These are phyloP conservation scores for Sarocladium brachiariae DNA, from an alignment of 2,329 filamentous ascomycete species.

Conservation along the genomic window DNA sequence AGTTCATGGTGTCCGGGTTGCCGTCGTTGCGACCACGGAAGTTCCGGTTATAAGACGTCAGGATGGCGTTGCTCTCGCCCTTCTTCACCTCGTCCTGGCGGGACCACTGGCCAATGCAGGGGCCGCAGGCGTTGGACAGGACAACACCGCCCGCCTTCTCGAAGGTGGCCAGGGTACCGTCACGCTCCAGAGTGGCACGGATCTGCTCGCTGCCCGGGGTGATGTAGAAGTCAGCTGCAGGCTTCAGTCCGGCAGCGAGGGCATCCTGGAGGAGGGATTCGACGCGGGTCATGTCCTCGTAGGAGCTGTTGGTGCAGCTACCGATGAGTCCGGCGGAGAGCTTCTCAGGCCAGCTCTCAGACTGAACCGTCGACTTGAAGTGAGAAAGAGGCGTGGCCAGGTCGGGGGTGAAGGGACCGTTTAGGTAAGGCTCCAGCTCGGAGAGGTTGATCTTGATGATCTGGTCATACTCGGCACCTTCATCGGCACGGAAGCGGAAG, in stretches of 20 bases:
- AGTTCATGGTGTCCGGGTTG: conserved; percentile 97
- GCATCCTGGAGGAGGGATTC: conserved; percentile 92
- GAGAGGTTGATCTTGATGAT: conserved; percentile 87
- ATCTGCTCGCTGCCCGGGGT: conserved; percentile 97
- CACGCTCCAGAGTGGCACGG: conserved; percentile 83
- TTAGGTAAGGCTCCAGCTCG: conserved; percentile 88
- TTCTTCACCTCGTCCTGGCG: conserved; percentile 79
- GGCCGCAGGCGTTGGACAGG: conserved; percentile 90
- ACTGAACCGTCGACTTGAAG: conserved; percentile 77
- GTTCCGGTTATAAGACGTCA: conserved; percentile 97
- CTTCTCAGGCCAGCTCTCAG: conserved; percentile 83
- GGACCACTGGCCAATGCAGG: conserved; percentile 93
- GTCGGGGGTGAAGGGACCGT: conserved; percentile 94
- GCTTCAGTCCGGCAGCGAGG: conserved; percentile 78
- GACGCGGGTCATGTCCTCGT: conserved; percentile 95
- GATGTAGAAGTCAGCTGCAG: conserved; percentile 88
- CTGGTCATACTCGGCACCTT: conserved; percentile 80
- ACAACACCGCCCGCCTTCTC: conserved; percentile 79
- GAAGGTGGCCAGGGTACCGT: conserved; percentile 81
- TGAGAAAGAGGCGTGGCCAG: conserved; percentile 85
- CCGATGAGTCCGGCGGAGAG: conserved; percentile 93
- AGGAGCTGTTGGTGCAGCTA: conserved; percentile 98
- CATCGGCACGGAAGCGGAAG: conserved; percentile 69
- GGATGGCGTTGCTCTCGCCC: conserved; percentile 85
- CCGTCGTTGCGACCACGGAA: conserved; percentile 96